Evolutionary conservation across 179 eudicot genomes (phyloP).

Genomic region (Silene noctiflora): DNA sequence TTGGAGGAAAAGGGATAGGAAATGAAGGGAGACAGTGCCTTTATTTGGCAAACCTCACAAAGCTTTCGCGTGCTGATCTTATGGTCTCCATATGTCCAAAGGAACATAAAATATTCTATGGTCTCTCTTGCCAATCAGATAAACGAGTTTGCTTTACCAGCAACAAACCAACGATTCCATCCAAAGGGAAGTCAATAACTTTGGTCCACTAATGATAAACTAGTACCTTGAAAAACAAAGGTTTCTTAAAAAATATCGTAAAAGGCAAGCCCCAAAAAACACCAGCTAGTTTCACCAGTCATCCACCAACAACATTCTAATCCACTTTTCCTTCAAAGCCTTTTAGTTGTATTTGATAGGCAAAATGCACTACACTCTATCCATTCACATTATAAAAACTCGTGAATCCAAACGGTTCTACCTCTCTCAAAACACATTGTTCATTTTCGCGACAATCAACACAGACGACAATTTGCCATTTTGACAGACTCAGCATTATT

Average conservation of each 20-base stretch:
- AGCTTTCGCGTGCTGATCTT: background rate
- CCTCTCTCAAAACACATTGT: background rate
- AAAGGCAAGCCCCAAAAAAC: background rate
- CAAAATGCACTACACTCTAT: background rate
- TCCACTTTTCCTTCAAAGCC: background rate
- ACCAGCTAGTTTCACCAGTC: background rate
- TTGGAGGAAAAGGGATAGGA: background rate
- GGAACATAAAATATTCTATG: background rate
- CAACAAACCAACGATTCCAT: too few species aligned
- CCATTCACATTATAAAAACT: background rate
- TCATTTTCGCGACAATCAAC: background rate
- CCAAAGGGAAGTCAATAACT: too few species aligned
- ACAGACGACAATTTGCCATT: too few species aligned
- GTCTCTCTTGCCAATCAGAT: too few species aligned
- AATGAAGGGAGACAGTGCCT: background rate
- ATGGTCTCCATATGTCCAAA: background rate
- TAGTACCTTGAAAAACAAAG: too few species aligned
- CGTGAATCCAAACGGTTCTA: background rate
- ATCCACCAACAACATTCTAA: background rate
- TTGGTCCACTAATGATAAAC: too few species aligned
- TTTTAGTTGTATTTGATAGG: background rate
- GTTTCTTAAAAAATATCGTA: background rate
- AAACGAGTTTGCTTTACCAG: too few species aligned
- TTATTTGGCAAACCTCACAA: background rate
- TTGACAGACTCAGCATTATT: too few species aligned